Evolutionary conservation across 148 eudicot species (phyloP), one percentile per base, ranked within the genome.

Genomic region (Camellia granthamiana): DNA sequence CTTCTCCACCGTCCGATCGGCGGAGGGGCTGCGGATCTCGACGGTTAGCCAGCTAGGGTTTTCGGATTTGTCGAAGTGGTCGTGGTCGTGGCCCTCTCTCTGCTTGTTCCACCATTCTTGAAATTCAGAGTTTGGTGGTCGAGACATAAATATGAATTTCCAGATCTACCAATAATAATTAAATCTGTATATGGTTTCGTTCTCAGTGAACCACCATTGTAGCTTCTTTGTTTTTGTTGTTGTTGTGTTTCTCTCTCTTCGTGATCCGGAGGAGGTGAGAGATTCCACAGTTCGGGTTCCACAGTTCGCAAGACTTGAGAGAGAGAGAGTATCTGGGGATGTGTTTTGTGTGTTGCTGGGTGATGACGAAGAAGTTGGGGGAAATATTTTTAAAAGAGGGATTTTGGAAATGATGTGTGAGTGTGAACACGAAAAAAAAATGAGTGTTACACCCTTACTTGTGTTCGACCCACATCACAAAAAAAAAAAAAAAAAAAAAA

Each of bases 1-100:
- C 75, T 88, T 91, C 38, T 77, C 82, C 23, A 69, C 74, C 43
- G 74, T 41, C 9, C 16, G 30, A 62, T 82, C 79, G 47, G 78
- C 55, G 78, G 73, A 15, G 13, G 81, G 77, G 23, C 71, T 65
- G 5, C 79, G 80, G 63, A 89, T 74, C 52, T 85, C 86, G 46
- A 89, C 81, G 54, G 85, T 62, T 15, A 84, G 21, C 19, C 77
- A 79, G 75, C 61, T 43, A 49, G 82, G 60, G 76, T 72, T 75
- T 43, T 78, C 81, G 61, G 90, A 43, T 44, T 84, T 10, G 18
- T 75, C 80, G 8, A 65, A 9, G 13, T 43, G n/a, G 46, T 23
- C 6, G 52, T 60, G 51, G 72, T 77, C 61, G 72, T 77, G 44
- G 19, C 16, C 52, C 44, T 77, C 44, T 15, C 79, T 15, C 49